phyloP scores from a whole-genome alignment of 106 monocot genomes.

The Acorus calamus region DNA sequence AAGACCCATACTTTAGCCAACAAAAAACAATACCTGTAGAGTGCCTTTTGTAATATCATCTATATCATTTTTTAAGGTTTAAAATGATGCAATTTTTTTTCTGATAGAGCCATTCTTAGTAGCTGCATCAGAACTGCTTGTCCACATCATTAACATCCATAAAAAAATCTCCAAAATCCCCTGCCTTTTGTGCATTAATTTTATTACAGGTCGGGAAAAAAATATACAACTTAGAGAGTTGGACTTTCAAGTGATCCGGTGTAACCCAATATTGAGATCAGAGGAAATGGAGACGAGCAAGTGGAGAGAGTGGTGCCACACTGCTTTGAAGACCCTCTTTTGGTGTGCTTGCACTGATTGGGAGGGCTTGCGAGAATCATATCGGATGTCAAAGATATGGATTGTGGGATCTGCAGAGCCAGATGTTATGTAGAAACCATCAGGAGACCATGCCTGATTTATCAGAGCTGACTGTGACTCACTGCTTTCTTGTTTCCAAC shows the following conservation, averaged over 20 bases:
- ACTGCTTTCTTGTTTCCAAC: conserved; percentile 91
- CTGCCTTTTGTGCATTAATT: too few relatives aligned
- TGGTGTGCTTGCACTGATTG: conserved; percentile 82
- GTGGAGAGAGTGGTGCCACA: conserved; percentile 67
- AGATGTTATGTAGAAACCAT: conserved; percentile 62
- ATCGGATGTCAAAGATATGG: conserved; percentile 87
- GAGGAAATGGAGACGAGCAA: conserved; percentile 81
- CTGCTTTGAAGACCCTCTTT: conserved; percentile 77
- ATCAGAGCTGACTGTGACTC: conserved; percentile 90
- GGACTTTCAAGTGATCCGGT: conserved; percentile 20
- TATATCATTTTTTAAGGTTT: too few relatives aligned
- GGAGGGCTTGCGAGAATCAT: conserved; percentile 26
- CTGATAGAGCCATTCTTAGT: too few relatives aligned
- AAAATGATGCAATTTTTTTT: too few relatives aligned
- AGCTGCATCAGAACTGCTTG: too few relatives aligned
- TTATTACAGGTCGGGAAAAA: too few relatives aligned
- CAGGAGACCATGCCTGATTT: conserved; percentile 85
- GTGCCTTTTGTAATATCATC: too few relatives aligned
- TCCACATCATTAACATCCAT: too few relatives aligned
- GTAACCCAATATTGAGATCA: conserved; percentile 77
- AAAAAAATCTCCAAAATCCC: too few relatives aligned
- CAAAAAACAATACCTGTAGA: too few relatives aligned
- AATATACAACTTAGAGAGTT: not conserved
- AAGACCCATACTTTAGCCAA: too few relatives aligned
- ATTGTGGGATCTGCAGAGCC: conserved; percentile 77